Base-by-base conservation (phyloP, 768 basidiomycete genomes). In the Saitozyma sp. region DNA sequence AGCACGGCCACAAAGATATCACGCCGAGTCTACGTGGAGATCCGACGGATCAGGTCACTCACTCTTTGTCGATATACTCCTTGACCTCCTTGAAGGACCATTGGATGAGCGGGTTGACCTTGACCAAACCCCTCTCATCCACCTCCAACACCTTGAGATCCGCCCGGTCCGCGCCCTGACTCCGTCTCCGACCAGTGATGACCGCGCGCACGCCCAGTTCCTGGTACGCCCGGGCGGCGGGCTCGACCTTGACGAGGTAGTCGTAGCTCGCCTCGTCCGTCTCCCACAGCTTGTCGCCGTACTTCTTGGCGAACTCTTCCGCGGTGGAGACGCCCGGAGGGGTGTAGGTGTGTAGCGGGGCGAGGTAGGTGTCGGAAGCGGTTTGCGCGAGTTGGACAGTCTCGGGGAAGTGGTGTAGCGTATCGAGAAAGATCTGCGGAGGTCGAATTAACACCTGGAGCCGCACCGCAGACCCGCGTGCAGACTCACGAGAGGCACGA, bases 231-330 rank as follows among this genome's bases (percentile, higher is more conserved):
- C 93, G 83, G 53, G 88, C 87, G 2, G 90, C 92, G 17, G 96
- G 93, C 75, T 98, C 96, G 40, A 95, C 94, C 85, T 99, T 99
- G 74, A 96, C 92, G 1, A 86, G 82, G 76, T 87, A 97, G 76
- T 99, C 96, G 70, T 98, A 98, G 42, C 84, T 83, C 63, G 85
- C 84, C 76, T 97, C 96, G 76, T 94, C 88, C 17, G 78, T 85
- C 78, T 92, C 88, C 96, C 95, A 99, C 42, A 94, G 81, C 68
- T 83, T 84, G 76, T 88, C 82, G 8, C 94, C 95, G 79, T 90
- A 85, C 78, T 85, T 87, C 54, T 71, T 78, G 80, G 93, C 91
- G 70, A 98, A 97, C 48, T 90, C 89, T 59, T 82, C 79, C 6
- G 85, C 84, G 11, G 83, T 87, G 43, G 83, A 79, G 68, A 88